phyloP scores from a whole-genome alignment of 306 rosid species.

The Quercus bicolor region DNA sequence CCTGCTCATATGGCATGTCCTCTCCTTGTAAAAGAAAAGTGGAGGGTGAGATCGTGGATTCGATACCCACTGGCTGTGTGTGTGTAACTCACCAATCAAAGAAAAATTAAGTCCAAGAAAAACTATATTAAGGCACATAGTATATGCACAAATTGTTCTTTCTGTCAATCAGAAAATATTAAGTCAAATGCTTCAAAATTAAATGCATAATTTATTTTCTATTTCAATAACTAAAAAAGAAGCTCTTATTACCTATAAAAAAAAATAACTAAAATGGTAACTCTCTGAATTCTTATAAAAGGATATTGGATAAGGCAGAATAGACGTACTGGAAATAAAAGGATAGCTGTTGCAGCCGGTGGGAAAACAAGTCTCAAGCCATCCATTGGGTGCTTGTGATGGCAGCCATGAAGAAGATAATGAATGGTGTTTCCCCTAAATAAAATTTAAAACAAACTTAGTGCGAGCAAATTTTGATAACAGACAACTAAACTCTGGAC shows the following conservation, averaged over 20 bases:
- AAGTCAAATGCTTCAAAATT: background rate
- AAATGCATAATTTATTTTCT: background rate
- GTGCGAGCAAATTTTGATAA: slow-evolving; percentile 8
- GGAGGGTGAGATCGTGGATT: no score
- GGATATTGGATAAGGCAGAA: slow-evolving; percentile 2
- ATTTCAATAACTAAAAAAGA: background rate
- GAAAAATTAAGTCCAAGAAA: background rate
- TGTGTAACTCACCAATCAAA: no score
- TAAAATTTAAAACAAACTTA: background rate
- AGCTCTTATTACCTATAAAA: no score
- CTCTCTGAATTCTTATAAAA: background rate
- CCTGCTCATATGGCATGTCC: no score
- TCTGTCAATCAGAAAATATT: background rate
- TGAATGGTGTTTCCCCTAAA: slow-evolving; percentile 85
- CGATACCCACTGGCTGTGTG: no score
- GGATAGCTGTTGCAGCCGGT: slow-evolving; percentile 80
- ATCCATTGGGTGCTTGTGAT: slow-evolving; percentile 98
- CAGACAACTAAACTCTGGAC: background rate
- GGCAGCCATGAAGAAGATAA: slow-evolving; percentile 97
- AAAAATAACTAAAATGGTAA: background rate
- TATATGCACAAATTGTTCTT: background rate
- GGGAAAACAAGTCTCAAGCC: slow-evolving; percentile 95
- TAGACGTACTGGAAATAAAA: slow-evolving; percentile 61
- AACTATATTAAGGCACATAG: background rate
- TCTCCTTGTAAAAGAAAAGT: no score